phyloP scores from a whole-genome alignment of 1,284 basidiomycete species.

The Tremellales sp. region DNA sequence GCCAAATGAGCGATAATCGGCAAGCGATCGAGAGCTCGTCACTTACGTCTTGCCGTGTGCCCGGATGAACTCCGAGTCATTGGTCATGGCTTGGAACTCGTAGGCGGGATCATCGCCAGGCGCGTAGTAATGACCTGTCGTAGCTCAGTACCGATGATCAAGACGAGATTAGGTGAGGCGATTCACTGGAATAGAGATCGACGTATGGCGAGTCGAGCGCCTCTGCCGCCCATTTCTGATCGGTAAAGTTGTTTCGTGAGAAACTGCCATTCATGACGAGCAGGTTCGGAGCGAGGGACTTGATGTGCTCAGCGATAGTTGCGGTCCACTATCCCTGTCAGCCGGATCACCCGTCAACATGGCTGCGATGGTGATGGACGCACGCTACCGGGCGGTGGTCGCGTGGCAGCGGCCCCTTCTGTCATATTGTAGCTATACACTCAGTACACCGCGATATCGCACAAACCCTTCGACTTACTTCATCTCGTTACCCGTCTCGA shows the following conservation, averaged over 20 bases:
- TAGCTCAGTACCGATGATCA: too few relatives aligned
- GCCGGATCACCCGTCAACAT: too few relatives aligned
- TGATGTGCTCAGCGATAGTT: conserved; percentile 23
- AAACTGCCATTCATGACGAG: conserved; percentile 36
- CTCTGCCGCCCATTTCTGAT: conserved; percentile 2
- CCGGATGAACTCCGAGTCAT: background rate
- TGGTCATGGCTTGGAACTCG: background rate
- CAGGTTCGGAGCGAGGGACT: conserved; percentile 28
- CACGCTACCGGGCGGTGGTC: background rate
- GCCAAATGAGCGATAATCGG: background rate
- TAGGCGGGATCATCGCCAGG: background rate
- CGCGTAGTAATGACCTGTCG: background rate
- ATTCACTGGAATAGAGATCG: conserved; percentile 5
- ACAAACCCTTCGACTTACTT: background rate
- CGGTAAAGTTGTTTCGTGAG: conserved; percentile 5
- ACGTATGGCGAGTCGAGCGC: conserved; percentile 3
- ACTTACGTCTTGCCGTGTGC: background rate
- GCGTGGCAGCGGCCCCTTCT: background rate
- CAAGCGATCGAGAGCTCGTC: background rate
- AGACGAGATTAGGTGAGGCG: too few relatives aligned
- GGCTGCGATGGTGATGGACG: background rate
- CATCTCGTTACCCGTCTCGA: conserved; percentile 26
- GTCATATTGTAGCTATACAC: background rate
- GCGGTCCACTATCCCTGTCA: conserved; percentile 11
- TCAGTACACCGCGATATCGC: background rate